phyloP scores from a whole-genome alignment of 768 basidiomycete genomes.

The Trametes meyenii region DNA sequence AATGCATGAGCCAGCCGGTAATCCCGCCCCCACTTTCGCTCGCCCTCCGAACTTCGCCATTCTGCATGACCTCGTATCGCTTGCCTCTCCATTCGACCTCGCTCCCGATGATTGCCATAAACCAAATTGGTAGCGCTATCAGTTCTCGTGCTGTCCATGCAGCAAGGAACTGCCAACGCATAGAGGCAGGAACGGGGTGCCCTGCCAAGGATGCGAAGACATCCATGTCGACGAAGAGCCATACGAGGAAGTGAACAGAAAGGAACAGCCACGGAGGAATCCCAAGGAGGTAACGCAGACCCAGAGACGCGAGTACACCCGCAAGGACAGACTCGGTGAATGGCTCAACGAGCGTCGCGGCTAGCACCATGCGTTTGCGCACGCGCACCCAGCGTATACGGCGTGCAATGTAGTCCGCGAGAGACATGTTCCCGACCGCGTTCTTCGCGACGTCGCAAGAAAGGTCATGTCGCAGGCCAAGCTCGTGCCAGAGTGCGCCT shows the following conservation, averaged over 20 bases:
- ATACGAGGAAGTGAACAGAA: slow-evolving; percentile 61
- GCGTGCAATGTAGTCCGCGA: slow-evolving; percentile 84
- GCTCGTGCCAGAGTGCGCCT: slow-evolving; percentile 89
- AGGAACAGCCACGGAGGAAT: slow-evolving; percentile 58
- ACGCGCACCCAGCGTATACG: slow-evolving; percentile 97
- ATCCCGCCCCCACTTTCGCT: slow-evolving; percentile 12
- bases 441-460: slow-evolving; percentile 91
- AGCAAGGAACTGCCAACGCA: slow-evolving; percentile 60
- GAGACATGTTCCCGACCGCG: slow-evolving; percentile 84
- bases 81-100: slow-evolving; percentile 88
- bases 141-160: slow-evolving; percentile 85
- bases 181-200: slow-evolving; percentile 51
- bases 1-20: slow-evolving; percentile 20
- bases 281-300: slow-evolving; percentile 52
- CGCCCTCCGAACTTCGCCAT: slow-evolving; percentile 63
- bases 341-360: slow-evolving; percentile 88
- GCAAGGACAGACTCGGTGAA: slow-evolving; percentile 86
- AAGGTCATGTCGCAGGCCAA: slow-evolving; percentile 84
- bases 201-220: slow-evolving; percentile 79
- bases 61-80: slow-evolving; percentile 69
- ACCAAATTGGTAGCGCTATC: slow-evolving; percentile 86
- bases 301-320: slow-evolving; percentile 62
- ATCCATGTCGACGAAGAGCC: slow-evolving; percentile 81
- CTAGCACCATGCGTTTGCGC: slow-evolving; percentile 88
- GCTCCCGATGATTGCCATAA: slow-evolving; percentile 77